Evolutionary conservation across 2,329 filamentous ascomycete species (phyloP).

Genomic region (Trichoderma breve): DNA sequence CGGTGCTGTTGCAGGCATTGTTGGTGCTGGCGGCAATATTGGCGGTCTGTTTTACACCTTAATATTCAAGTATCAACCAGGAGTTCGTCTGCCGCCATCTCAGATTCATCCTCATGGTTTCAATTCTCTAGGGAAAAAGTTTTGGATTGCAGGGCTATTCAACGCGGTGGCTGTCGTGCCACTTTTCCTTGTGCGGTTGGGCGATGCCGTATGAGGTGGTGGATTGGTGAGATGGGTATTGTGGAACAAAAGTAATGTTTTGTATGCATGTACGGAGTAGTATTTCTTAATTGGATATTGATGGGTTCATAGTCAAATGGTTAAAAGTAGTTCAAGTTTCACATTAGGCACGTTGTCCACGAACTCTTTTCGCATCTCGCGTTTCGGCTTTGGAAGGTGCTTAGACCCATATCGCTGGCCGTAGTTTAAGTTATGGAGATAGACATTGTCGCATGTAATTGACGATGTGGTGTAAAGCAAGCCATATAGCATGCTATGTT

Average conservation of each 20-base stretch:
- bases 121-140: constrained; percentile 4
- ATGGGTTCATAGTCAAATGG: neutral
- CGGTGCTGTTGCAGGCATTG: constrained; percentile 71
- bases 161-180: neutral
- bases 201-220: neutral
- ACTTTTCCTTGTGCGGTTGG: neutral
- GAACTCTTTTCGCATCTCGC: neutral
- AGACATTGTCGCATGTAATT: neutral
- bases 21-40: constrained; percentile 78
- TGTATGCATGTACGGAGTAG: neutral
- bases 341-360: neutral
- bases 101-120: neutral
- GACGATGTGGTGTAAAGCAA: neutral
- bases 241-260: neutral
- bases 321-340: neutral
- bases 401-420: neutral
- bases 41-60: constrained; percentile 84
- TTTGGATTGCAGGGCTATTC: constrained; percentile 1
- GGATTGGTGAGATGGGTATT: neutral
- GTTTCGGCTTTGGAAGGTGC: neutral
- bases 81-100: neutral
- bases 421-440: neutral
- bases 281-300: neutral
- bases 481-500: neutral
- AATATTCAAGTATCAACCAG: constrained; percentile 52